A percentile compares a stretch with the other conserved stretches of the same genome.
Evolutionary conservation across 345 rosid genomes (phyloP).

Genomic region (Corchorus olitorius): DNA sequence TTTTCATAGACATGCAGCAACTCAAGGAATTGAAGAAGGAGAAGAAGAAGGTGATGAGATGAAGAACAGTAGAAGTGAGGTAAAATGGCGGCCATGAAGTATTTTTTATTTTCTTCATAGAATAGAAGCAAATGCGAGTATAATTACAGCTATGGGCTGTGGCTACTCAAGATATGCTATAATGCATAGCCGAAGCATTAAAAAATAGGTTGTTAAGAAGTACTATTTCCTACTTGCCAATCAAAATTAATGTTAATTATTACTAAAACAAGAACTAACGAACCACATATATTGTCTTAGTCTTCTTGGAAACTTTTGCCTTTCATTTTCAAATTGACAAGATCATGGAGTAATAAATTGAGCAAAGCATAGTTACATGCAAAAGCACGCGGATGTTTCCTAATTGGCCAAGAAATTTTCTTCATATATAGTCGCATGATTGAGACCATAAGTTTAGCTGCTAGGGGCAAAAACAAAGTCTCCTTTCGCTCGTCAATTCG

Average conservation of each 20-base stretch:
- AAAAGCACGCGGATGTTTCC: background rate
- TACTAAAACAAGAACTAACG: no score
- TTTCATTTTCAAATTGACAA: background rate
- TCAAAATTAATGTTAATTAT: background rate
- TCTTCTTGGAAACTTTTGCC: background rate
- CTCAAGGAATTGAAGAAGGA: background rate
- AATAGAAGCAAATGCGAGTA: no score
- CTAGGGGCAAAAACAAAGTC: no score
- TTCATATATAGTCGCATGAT: background rate
- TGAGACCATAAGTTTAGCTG: no score
- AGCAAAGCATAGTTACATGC: background rate
- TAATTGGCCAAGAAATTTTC: background rate
- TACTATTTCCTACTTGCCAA: background rate
- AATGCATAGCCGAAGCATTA: background rate
- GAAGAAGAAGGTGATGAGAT: background rate
- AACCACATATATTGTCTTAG: background rate
- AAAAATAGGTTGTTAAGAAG: background rate
- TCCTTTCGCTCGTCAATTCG: no score
- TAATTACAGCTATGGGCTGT: no score
- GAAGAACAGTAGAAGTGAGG: background rate
- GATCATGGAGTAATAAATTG: background rate
- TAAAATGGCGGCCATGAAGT: background rate
- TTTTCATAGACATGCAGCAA: background rate
- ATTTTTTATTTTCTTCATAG: background rate
- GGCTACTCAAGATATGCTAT: background rate